These are phyloP conservation scores for Carex sylvatica DNA, from an alignment of 202 grass and related monocot genomes.

Conservation along the genomic window DNA sequence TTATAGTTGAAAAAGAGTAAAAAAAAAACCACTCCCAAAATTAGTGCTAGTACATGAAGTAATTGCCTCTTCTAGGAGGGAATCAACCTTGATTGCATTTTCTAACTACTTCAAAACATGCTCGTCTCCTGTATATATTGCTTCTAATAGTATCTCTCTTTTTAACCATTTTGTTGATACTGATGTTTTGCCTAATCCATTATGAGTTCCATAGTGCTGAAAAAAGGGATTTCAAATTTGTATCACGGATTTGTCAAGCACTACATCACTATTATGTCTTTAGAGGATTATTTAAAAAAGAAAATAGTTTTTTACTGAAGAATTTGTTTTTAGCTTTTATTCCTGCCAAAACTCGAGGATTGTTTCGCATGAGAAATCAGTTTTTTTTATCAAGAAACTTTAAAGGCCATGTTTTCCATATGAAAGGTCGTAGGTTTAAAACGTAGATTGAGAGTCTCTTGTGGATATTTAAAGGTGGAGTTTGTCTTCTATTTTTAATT, in stretches of 20 bases:
- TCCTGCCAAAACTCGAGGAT: background rate
- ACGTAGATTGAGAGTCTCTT: too few relatives aligned
- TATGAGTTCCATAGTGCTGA: conserved; percentile 15
- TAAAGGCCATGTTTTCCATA: too few relatives aligned
- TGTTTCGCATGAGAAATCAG: background rate
- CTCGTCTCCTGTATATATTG: conserved; percentile 10
- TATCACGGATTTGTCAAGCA: conserved; percentile 8
- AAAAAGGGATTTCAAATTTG: conserved; percentile 8
- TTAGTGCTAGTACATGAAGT: conserved; percentile 4
- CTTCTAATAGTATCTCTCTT: conserved; percentile 7
- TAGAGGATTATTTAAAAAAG: background rate
- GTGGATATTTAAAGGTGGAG: too few relatives aligned
- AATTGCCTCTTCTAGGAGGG: background rate
- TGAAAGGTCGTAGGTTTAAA: too few relatives aligned
- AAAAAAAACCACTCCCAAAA: background rate
- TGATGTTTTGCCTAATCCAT: conserved; percentile 31
- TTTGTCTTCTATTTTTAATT: too few relatives aligned
- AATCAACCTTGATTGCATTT: conserved; percentile 19
- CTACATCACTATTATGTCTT: background rate
- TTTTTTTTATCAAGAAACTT: too few relatives aligned
- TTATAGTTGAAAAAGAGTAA: background rate
- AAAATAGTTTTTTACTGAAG: background rate
- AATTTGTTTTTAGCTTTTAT: background rate
- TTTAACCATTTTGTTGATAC: background rate
- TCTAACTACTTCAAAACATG: conserved; percentile 28